Conservation (phyloP, 164 flowering plant species). For the Brasenia schreberi region DNA sequence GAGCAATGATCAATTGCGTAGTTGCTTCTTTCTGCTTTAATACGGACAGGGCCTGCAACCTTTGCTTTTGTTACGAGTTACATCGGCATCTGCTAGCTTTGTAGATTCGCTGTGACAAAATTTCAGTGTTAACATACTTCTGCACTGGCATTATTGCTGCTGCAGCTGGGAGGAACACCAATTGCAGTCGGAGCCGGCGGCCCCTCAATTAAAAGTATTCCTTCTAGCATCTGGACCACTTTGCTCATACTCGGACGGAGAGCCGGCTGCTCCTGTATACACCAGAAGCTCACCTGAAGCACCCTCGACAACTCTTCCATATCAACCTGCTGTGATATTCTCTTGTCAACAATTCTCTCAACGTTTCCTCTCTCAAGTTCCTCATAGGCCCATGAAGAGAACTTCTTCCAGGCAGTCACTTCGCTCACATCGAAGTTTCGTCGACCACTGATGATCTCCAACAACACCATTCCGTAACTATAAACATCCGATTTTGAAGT, state of each 20-base stretch:
- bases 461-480: conserved; percentile 71
- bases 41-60: too few relatives aligned
- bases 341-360: conserved; percentile 15
- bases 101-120: too few relatives aligned
- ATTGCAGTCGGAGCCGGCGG: conserved; percentile 22
- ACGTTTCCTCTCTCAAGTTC: conserved; percentile 62
- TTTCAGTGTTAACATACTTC: too few relatives aligned
- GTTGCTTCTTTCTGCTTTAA: too few relatives aligned
- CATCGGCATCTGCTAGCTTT: too few relatives aligned
- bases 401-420: conserved; percentile 41
- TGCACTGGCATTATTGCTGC: conserved; percentile 12
- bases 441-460: conserved; percentile 69
- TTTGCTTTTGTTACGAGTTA: too few relatives aligned
- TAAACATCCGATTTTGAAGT: conserved; percentile 78
- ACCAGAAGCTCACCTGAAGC: conserved; percentile 26
- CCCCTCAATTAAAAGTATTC: conserved; percentile 15
- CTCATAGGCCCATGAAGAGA: conserved; percentile 69
- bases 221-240: conserved; percentile 32
- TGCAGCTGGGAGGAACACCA: conserved; percentile 13
- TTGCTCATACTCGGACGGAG: conserved; percentile 28
- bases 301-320: conserved; percentile 15
- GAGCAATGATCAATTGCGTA: too few relatives aligned
- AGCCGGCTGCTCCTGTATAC: conserved; percentile 30
- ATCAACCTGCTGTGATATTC: conserved; percentile 15
- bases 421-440: conserved; percentile 66